Conservation (phyloP, 257 asterid species). For the Asclepias syriaca region DNA sequence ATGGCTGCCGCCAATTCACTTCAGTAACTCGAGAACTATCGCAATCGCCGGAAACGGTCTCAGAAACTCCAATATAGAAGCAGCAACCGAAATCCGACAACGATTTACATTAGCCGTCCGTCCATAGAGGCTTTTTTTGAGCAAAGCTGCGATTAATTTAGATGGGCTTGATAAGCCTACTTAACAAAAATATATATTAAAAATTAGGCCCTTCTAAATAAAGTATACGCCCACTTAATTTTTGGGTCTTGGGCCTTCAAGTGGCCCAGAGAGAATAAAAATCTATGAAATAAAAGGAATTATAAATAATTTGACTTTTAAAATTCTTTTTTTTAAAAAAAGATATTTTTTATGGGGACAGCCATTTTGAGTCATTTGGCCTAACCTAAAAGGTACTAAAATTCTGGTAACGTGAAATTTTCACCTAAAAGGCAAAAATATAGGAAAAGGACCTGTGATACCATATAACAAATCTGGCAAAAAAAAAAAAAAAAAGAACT, state of each 20-base stretch:
- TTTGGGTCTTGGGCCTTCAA: neutral
- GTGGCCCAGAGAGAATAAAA: neutral
- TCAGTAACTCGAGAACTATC: neutral
- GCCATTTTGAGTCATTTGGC: neutral
- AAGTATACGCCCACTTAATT: neutral
- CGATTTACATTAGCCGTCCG: neutral
- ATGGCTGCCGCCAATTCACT: constrained; percentile 28
- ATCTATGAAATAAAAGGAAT: too few relatives aligned
- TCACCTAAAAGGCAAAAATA: neutral
- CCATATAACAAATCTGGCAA: neutral
- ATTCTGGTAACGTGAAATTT: neutral
- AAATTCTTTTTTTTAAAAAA: too few relatives aligned
- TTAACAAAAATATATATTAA: neutral
- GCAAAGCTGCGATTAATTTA: neutral
- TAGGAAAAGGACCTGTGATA: neutral
- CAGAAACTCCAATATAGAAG: neutral
- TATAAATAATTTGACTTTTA: too few relatives aligned
- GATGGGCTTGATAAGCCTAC: neutral
- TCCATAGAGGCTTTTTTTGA: neutral
- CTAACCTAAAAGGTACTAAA: neutral
- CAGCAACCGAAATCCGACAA: neutral
- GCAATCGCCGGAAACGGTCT: constrained; percentile 10
- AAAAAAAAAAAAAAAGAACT: neutral
- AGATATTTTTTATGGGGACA: neutral
- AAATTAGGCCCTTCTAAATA: neutral